Evolutionary conservation across 1,139 yeast species (phyloP), one percentile per base, ranked within the genome.

Genomic region (Geotrichum carabidarum): DNA sequence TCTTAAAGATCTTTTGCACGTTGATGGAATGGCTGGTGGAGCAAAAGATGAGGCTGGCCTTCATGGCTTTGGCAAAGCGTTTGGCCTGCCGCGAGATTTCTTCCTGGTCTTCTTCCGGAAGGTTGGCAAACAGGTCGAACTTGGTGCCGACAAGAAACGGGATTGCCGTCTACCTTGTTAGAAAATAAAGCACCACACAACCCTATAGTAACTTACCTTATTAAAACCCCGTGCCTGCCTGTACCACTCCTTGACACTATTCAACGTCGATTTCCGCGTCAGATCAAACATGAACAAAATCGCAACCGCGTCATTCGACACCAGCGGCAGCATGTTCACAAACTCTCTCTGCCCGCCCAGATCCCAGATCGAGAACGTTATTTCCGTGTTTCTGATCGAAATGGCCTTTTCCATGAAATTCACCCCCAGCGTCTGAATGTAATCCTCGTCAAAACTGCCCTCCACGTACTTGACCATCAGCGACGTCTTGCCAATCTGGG

Each of bases 401-500:
- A 93, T 87, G 61, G 86, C 84, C 64, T 91, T 85, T 67, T 94
- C 97, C 88, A 94, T 84, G 71, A 89, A 93, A 67, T 93, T 93
- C 57, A 94, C 98, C 5, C 99, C 99, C 50, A 89, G 65, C 0
- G 98, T 93, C 71, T 90, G 97, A 54, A 91, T 89, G 65, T 93
- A 93, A 62, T 84, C 93, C 65, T 90, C 95, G 66, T 90, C 96
- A 68, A 87, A 93, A 44, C 89, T 82, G 51, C 95, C 95, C 67
- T 93, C 97, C 18, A 93, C 98, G 66, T 93, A 93, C 67, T 93
- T 91, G 35, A 91, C 96, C 99, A 93, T 93, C 56, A 93, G 73
- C 8, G 98, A 89, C 0, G 99, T 93, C 67, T 93, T 93, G 5
- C 99, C 99, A n/a, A 93, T 93, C 65, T 90, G 96, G 1, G 97